Evolutionary conservation across 805 yeast species (phyloP).

Genomic region (Sugiyamaella lignohabitans): DNA sequence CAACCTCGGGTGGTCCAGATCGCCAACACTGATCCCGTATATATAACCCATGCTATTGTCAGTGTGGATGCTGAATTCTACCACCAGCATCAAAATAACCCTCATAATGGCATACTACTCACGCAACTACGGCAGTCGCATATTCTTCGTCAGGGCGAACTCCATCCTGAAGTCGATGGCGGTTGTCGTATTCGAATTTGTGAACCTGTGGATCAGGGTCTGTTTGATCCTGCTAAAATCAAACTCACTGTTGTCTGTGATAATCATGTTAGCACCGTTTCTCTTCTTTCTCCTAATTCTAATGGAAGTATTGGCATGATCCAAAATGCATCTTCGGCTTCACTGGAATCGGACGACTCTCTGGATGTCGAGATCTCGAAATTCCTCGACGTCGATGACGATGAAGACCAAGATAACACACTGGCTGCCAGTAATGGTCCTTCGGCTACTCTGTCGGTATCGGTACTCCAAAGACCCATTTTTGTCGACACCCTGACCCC

Average conservation of each 20-base stretch:
- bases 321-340: neutral
- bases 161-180: constrained; percentile 42
- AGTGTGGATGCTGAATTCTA: constrained; percentile 46
- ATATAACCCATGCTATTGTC: constrained; percentile 37
- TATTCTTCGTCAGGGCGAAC: constrained; percentile 39
- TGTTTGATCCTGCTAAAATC: constrained; percentile 38
- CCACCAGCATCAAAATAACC: constrained; percentile 19
- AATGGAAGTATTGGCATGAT: neutral
- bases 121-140: constrained; percentile 30
- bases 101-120: constrained; percentile 30
- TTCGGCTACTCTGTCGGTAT: constrained; percentile 5
- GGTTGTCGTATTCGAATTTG: constrained; percentile 42
- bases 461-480: constrained; percentile 10
- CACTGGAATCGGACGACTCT: constrained; percentile 11
- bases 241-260: constrained; percentile 47
- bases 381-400: constrained; percentile 17
- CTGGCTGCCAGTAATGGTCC: neutral
- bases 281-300: neutral
- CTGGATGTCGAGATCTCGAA: constrained; percentile 22
- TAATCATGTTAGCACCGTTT: neutral
- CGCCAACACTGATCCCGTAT: constrained; percentile 14
- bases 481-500: constrained; percentile 17
- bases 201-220: constrained; percentile 73
- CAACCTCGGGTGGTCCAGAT: constrained; percentile 15
- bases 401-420: neutral